These are phyloP conservation scores for Coniochaeta prunicola DNA, from an alignment of 2,329 filamentous ascomycete genomes.

Conservation along the genomic window DNA sequence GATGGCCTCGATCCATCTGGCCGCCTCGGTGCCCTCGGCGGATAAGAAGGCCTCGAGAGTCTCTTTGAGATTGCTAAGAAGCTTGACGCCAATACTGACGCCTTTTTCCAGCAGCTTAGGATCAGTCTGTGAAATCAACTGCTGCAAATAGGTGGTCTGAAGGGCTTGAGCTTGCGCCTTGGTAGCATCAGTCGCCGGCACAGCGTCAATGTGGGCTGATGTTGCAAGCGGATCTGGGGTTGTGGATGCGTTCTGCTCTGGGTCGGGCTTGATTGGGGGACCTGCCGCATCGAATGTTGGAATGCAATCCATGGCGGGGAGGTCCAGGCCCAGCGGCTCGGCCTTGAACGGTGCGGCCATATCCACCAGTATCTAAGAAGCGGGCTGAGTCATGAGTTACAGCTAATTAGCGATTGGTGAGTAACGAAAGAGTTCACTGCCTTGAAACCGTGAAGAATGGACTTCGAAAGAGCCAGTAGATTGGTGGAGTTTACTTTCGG, in stretches of 20 bases:
- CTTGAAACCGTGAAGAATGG: no score
- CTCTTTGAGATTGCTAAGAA: not conserved
- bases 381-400: not conserved
- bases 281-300: not conserved
- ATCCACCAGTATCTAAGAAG: not conserved
- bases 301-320: not conserved
- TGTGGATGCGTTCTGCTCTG: not conserved
- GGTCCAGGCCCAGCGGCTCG: not conserved
- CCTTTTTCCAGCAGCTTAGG: not conserved
- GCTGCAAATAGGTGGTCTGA: not conserved
- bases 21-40: conserved; percentile 9
- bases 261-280: not conserved
- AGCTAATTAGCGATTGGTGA: not conserved
- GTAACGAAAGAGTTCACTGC: not conserved
- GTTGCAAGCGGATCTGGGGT: not conserved
- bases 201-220: not conserved
- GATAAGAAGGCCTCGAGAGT: not conserved
- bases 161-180: not conserved
- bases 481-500: not conserved
- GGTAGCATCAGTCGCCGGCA: not conserved
- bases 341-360: not conserved
- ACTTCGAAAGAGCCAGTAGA: not conserved
- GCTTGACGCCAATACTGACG: not conserved
- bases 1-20: conserved; percentile 21
- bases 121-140: not conserved